phyloP scores from a whole-genome alignment of 805 yeast species.

The Wickerhamiella domercqiae region DNA sequence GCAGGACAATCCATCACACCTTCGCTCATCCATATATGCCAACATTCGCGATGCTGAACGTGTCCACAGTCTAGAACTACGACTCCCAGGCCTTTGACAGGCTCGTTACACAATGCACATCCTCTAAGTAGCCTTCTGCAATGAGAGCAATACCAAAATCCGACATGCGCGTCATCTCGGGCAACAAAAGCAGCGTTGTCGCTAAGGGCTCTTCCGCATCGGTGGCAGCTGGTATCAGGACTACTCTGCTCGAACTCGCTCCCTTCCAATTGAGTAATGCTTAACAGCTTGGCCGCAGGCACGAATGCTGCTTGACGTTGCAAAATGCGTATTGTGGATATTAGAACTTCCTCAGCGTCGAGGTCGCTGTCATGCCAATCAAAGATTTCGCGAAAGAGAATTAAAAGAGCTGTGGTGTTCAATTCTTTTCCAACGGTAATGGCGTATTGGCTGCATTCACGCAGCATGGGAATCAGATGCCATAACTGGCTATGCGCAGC shows the following conservation, averaged over 20 bases:
- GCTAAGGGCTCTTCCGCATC: conserved; percentile 22
- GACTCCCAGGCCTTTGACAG: conserved; percentile 56
- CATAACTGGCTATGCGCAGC: conserved; percentile 7
- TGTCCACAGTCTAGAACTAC: conserved; percentile 65
- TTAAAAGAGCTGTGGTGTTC: conserved; percentile 11
- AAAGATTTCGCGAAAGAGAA: conserved; percentile 12
- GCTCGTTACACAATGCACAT: conserved; percentile 67
- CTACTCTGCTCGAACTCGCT: conserved; percentile 10
- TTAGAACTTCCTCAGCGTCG: conserved; percentile 9
- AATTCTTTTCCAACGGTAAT: conserved; percentile 10
- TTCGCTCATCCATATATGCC: conserved; percentile 51
- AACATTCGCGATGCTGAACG: conserved; percentile 68
- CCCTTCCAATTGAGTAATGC: neutral
- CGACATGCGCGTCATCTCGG: conserved; percentile 30
- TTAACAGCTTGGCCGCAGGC: conserved; percentile 31
- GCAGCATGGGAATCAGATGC: conserved; percentile 15
- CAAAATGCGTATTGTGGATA: conserved; percentile 10
- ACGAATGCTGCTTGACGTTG: conserved; percentile 26
- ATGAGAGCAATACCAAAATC: conserved; percentile 73
- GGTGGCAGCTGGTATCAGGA: conserved; percentile 33
- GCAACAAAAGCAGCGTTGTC: conserved; percentile 19
- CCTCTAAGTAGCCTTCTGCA: conserved; percentile 46
- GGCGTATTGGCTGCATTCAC: conserved; percentile 1
- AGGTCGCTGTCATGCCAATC: conserved; percentile 3
- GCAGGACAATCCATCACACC: conserved; percentile 60